Evolutionary conservation across 495 filamentous ascomycete genomes (phyloP).

Genomic region (Penicillium antarcticum): DNA sequence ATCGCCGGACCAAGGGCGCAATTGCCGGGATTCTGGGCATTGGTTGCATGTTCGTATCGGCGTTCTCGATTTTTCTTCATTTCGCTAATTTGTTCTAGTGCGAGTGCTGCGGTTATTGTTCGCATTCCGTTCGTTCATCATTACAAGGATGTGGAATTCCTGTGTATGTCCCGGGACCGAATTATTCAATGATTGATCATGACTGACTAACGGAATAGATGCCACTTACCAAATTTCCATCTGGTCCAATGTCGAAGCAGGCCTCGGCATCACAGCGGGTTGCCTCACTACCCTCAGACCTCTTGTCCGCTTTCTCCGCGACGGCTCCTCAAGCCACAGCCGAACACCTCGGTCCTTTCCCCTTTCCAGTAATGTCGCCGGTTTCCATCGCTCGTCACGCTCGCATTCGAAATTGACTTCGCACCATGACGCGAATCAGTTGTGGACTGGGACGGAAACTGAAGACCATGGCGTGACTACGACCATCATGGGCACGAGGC

Average conservation of each 20-base stretch:
- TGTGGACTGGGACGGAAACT: conserved; percentile 19
- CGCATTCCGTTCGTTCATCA: conserved; percentile 32
- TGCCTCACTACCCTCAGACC: conserved; percentile 39
- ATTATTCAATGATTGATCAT: too few relatives aligned
- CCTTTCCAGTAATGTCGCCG: conserved; percentile 15
- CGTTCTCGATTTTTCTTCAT: not conserved
- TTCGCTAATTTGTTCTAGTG: conserved; percentile 17
- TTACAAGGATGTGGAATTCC: conserved; percentile 25
- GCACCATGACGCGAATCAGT: conserved; percentile 7
- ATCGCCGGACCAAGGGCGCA: conserved; percentile 23
- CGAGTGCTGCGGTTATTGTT: conserved; percentile 32
- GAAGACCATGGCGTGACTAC: conserved; percentile 27
- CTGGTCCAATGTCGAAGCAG: conserved; percentile 39
- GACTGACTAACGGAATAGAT: conserved; percentile 14
- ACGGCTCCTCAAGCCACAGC: conserved; percentile 20
- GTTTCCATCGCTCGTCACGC: conserved; percentile 1
- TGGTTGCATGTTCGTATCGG: conserved; percentile 30
- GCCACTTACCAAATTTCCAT: conserved; percentile 35
- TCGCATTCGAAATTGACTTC: conserved; percentile 8
- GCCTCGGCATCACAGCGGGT: conserved; percentile 38
- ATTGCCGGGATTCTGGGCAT: conserved; percentile 28
- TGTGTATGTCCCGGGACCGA: conserved; percentile 27
- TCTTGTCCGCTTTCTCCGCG: conserved; percentile 31
- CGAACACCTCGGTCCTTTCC: conserved; percentile 17
- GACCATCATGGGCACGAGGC: conserved; percentile 21